Evolutionary conservation across 129 eudicot genomes (phyloP).

Genomic region (Artemisia tridentata): DNA sequence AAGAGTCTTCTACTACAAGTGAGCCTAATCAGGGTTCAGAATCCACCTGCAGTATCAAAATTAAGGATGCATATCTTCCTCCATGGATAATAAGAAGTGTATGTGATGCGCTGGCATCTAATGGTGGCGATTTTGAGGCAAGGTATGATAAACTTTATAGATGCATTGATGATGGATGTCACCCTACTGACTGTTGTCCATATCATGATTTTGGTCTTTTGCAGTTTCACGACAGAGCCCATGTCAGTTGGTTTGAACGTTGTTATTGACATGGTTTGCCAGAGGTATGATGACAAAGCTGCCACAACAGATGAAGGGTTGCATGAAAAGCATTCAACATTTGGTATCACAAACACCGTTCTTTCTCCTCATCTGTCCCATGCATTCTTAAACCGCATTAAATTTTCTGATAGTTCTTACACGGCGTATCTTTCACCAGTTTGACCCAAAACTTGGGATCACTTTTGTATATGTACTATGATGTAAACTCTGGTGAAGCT

Average conservation of each 20-base stretch:
- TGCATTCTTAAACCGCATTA: conserved; percentile 1
- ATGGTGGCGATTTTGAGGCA: conserved; percentile 59
- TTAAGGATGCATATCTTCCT: conserved; percentile 61
- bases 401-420: neutral
- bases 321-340: conserved; percentile 1
- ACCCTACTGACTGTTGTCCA: neutral
- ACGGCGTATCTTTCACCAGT: conserved; percentile 4
- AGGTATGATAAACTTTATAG: conserved; percentile 38
- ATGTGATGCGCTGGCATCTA: conserved; percentile 50
- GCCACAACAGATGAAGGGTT: conserved; percentile 2
- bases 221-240: conserved; percentile 59
- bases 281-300: neutral
- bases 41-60: conserved; percentile 51
- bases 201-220: conserved; percentile 8
- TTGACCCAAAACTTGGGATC: conserved; percentile 14
- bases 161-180: neutral
- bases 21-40: conserved; percentile 41
- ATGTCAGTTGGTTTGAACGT: conserved; percentile 58
- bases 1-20: conserved; percentile 14
- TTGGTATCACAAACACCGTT: conserved; percentile 12
- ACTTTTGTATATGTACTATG: neutral
- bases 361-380: conserved; percentile 4
- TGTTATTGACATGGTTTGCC: conserved; percentile 38
- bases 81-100: conserved; percentile 53
- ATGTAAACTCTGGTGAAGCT: conserved; percentile 15